These are phyloP conservation scores for Colletotrichum magnum DNA, from an alignment of 2,329 filamentous ascomycete species.

Conservation along the genomic window DNA sequence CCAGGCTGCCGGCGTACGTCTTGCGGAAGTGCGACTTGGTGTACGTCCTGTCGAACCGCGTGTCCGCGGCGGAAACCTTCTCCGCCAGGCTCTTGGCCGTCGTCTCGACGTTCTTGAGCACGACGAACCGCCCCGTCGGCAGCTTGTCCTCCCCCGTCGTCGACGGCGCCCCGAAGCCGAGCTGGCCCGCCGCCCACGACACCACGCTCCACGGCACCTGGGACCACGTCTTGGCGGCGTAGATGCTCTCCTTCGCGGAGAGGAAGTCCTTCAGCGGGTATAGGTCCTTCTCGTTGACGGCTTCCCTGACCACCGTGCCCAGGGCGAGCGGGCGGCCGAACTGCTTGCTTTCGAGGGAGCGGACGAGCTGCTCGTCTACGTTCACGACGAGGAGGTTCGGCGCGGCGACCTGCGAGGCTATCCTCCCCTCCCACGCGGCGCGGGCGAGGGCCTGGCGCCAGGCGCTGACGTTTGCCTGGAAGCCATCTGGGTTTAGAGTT, in stretches of 20 bases:
- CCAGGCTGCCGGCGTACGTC: conserved; percentile 67
- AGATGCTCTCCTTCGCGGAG: conserved; percentile 76
- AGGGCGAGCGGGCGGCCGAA: conserved; percentile 87
- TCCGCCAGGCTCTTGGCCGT: conserved; percentile 69
- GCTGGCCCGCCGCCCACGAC: conserved; percentile 80
- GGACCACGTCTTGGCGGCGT: conserved; percentile 73
- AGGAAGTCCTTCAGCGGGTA: conserved; percentile 80
- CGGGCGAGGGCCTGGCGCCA: conserved; percentile 84
- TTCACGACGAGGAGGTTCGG: conserved; percentile 66
- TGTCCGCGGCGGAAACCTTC: conserved; percentile 49
- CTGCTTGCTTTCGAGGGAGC: conserved; percentile 80
- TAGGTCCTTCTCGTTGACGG: conserved; percentile 77
- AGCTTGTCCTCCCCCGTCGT: conserved; percentile 66
- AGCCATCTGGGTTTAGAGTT: conserved; percentile 87
- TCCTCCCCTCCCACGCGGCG: conserved; percentile 73
- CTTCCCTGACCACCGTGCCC: conserved; percentile 82
- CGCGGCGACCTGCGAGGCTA: conserved; percentile 57
- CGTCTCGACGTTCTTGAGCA: conserved; percentile 74
- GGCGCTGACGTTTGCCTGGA: conserved; percentile 81
- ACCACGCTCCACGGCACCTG: conserved; percentile 78
- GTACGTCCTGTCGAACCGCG: conserved; percentile 76
- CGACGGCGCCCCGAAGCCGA: conserved; percentile 71
- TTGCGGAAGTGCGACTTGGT: conserved; percentile 75
- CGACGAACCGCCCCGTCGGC: conserved; percentile 74
- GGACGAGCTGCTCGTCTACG: conserved; percentile 74